Percentiles rank a stretch among this genome's conserved stretches.
These are phyloP conservation scores for Clavispora santaluciae DNA, from an alignment of 805 yeast species.

Conservation along the genomic window DNA sequence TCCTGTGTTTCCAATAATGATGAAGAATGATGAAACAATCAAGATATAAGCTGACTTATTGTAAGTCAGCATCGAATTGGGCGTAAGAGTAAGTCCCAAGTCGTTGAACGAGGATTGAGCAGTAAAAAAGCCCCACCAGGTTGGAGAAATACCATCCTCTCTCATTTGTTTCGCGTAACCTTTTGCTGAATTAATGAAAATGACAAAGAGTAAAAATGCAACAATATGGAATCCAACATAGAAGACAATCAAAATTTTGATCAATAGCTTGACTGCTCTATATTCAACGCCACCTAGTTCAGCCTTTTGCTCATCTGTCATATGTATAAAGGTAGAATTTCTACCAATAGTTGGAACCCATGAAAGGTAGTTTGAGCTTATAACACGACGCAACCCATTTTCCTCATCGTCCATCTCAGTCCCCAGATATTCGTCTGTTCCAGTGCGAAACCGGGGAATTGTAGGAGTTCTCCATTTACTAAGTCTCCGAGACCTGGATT, in stretches of 20 bases:
- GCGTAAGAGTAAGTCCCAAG: conserved; percentile 76
- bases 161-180: conserved; percentile 43
- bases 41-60: conserved; percentile 59
- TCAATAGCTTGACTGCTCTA: conserved; percentile 75
- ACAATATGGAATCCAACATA: conserved; percentile 73
- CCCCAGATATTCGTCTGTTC: conserved; percentile 14
- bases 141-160: conserved; percentile 59
- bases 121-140: conserved; percentile 94
- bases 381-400: conserved; percentile 18
- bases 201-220: conserved; percentile 48
- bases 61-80: conserved; percentile 74
- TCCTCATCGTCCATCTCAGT: conserved; percentile 18
- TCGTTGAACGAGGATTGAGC: conserved; percentile 79
- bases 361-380: conserved; percentile 69
- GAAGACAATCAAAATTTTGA: conserved; percentile 58
- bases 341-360: conserved; percentile 91
- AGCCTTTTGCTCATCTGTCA: conserved; percentile 79
- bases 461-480: conserved; percentile 16
- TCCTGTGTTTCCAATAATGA: conserved; percentile 91
- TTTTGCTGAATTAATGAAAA: conserved; percentile 45
- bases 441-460: conserved; percentile 6
- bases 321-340: conserved; percentile 83
- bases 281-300: conserved; percentile 98
- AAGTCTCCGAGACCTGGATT: conserved; percentile 5
- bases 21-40: conserved; percentile 59